Conservation (phyloP, 768 basidiomycete genomes). For the Amanita pallidorosea region DNA sequence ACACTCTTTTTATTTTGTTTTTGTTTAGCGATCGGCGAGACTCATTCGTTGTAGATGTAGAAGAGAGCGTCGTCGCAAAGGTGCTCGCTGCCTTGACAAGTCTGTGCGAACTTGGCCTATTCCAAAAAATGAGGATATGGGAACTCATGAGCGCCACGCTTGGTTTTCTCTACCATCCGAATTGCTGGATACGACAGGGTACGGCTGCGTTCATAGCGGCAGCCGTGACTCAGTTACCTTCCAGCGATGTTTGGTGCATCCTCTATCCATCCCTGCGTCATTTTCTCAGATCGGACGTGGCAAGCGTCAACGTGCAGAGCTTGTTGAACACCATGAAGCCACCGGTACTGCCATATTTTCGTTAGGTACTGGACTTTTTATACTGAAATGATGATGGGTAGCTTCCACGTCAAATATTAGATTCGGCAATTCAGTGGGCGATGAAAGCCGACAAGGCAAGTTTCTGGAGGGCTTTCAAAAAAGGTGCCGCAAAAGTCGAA, state of each 20-base stretch:
- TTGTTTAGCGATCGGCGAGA: neutral
- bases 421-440: constrained; percentile 83
- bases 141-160: constrained; percentile 84
- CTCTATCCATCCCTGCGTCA: constrained; percentile 86
- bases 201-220: constrained; percentile 84
- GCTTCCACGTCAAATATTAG: constrained; percentile 61
- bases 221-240: constrained; percentile 70
- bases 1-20: constrained; percentile 11
- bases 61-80: constrained; percentile 88
- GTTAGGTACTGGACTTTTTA: neutral
- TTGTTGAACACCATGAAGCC: constrained; percentile 70
- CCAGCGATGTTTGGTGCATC: constrained; percentile 95
- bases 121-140: constrained; percentile 95
- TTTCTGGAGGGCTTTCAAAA: constrained; percentile 63
- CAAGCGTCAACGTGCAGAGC: constrained; percentile 59
- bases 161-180: constrained; percentile 91
- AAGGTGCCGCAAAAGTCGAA: constrained; percentile 39
- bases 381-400: constrained; percentile 13
- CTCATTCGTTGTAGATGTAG: constrained; percentile 56
- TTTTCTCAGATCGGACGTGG: constrained; percentile 76
- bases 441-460: constrained; percentile 69
- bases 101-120: constrained; percentile 80
- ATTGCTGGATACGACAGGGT: constrained; percentile 92
- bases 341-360: constrained; percentile 41
- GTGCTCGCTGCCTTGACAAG: constrained; percentile 84